These are phyloP conservation scores for Schizothecium vesticola DNA, from an alignment of 495 filamentous ascomycete genomes.

Conservation along the genomic window DNA sequence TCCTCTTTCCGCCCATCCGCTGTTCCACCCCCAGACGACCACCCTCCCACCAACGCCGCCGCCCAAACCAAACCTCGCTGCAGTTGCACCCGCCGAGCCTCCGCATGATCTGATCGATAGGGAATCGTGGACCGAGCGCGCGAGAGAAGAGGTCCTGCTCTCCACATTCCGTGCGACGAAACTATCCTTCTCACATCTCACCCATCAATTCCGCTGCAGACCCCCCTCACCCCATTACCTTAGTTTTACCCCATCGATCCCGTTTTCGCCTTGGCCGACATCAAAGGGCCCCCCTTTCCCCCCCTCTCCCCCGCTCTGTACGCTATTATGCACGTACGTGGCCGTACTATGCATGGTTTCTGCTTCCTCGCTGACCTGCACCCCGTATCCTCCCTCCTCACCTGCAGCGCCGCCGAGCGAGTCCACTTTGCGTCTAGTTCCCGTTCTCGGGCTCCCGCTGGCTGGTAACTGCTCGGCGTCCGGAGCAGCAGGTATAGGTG, in stretches of 20 bases:
- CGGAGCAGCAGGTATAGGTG: neutral
- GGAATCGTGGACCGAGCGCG: neutral
- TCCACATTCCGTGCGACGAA: neutral
- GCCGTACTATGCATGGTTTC: neutral
- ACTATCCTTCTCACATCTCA: neutral
- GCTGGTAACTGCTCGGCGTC: neutral
- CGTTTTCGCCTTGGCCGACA: neutral
- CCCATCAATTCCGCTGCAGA: neutral
- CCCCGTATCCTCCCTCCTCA: neutral
- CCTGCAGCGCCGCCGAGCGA: neutral
- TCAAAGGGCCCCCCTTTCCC: neutral
- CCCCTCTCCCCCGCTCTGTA: neutral
- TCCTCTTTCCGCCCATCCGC: neutral
- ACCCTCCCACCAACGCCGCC: neutral
- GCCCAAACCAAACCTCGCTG: neutral
- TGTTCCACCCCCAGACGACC: neutral
- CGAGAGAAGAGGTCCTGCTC: neutral
- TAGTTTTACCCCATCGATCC: neutral
- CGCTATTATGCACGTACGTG: neutral
- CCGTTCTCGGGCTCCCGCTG: constrained; percentile 2
- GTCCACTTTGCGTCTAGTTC: constrained; percentile 7
- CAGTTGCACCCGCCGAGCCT: neutral
- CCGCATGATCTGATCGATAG: neutral
- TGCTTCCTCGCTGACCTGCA: neutral
- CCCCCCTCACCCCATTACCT: neutral